Base-by-base conservation (phyloP, 371 early-diverging fungal genomes). In the Phascolomyces articulosus region DNA sequence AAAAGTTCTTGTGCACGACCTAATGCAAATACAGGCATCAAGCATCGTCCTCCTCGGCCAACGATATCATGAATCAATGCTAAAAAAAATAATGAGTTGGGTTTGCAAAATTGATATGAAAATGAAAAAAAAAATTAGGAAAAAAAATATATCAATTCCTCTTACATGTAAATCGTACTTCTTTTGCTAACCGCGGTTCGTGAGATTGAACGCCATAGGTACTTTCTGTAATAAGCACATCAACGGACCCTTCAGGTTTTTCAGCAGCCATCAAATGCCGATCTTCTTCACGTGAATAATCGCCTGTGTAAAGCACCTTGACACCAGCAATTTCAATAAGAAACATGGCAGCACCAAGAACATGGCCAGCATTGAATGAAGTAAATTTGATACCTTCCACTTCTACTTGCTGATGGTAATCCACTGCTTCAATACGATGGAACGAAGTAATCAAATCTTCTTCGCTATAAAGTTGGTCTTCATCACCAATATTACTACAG, bases 341-440 rank as follows among this genome's bases (percentile, higher is more conserved):
- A 79, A 98, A 99, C 99, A 99, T 99, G 40, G 99, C 99, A 7
- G 99, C 99, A 15, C 99, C 99, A 26, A 99, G 86, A 10, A 99
- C 99, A 79, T 99, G 99, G 20, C 99, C 99, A 20, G 99, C 99
- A 73, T 99, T 97, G 72, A 91, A 98, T 7, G 95, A 91, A 0
- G 98, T 99, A 63, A 99, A 95, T 65, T 94, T 95, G 70, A 99
- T 94, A 53, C 98, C 98, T 59, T 96, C 94, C 21, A 99, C 93
- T 63, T 97, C 97, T 54, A 96, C 90, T 68, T 94, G 95, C 70
- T 99, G 97, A 78, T 99, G 99, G 63, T 95, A 98, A 81, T 99
- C 99, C 28, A 99, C 90, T 18, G 96, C 92, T 77, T 97, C 96
- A 65, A 99, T 99, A 63, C 93, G 92, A 48, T 96, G 95, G 78